phyloP scores from a whole-genome alignment of 768 basidiomycete species.

The Lactarius indigo region DNA sequence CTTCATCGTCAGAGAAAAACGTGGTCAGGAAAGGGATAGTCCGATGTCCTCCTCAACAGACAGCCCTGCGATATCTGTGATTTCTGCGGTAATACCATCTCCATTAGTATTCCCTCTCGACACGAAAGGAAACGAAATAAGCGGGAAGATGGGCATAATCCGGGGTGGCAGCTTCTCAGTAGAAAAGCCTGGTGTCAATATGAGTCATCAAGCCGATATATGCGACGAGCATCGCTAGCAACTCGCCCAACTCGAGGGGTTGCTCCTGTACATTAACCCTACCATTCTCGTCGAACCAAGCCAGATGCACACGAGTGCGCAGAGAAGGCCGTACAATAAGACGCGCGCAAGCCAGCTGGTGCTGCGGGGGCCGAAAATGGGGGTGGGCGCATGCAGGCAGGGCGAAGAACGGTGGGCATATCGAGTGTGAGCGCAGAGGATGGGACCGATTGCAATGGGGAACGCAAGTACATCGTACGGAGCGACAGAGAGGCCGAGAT shows the following conservation, averaged over 20 bases:
- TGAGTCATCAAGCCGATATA: constrained; percentile 40
- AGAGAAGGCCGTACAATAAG: constrained; percentile 34
- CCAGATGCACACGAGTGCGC: constrained; percentile 27
- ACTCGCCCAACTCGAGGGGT: constrained; percentile 32
- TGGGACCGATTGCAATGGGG: not conserved
- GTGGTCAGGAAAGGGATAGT: too few relatives aligned
- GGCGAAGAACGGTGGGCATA: constrained; percentile 35
- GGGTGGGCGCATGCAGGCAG: constrained; percentile 25
- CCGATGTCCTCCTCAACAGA: not conserved
- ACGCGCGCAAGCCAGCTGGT: constrained; percentile 36
- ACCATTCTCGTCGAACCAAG: constrained; percentile 28
- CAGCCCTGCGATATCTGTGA: not conserved
- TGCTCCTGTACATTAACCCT: constrained; percentile 24
- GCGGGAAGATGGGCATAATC: not conserved
- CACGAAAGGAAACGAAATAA: not conserved
- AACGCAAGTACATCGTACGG: constrained; percentile 28
- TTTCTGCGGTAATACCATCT: not conserved
- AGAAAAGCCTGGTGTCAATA: not conserved
- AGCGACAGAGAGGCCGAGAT: constrained; percentile 34
- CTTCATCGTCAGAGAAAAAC: not conserved
- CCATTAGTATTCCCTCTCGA: not conserved
- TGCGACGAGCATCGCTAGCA: constrained; percentile 40
- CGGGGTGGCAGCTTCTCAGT: not conserved
- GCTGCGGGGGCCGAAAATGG: constrained; percentile 31
- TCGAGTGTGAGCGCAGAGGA: constrained; percentile 20